phyloP scores from a whole-genome alignment of 805 yeast species.

The Kregervanrija pseudodelftensis region DNA sequence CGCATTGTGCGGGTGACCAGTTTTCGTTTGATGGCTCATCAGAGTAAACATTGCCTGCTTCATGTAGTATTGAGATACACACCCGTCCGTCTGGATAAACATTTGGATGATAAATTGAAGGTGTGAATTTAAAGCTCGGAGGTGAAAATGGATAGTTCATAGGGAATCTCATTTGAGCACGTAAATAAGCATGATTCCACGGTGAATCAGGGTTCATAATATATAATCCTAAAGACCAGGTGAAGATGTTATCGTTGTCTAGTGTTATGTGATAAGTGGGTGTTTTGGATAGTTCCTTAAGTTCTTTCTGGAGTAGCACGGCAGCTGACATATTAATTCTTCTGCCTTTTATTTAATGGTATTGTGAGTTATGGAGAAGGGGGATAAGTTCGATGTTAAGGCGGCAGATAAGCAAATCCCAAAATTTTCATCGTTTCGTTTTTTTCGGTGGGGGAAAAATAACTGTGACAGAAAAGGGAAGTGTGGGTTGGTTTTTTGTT shows the following conservation, averaged over 20 bases:
- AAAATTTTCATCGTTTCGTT: too few species aligned
- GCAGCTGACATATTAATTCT: constrained; percentile 18
- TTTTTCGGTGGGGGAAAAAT: too few species aligned
- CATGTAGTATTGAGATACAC: constrained; percentile 88
- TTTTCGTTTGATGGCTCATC: constrained; percentile 93
- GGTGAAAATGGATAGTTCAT: constrained; percentile 87
- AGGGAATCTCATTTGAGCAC: constrained; percentile 92
- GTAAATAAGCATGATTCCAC: constrained; percentile 91
- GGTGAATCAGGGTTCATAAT: constrained; percentile 83
- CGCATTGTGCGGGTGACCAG: constrained; percentile 92
- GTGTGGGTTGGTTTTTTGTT: too few species aligned
- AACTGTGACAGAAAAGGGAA: too few species aligned
- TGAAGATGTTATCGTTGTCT: constrained; percentile 49
- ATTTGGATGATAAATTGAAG: constrained; percentile 92
- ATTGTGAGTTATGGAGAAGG: too few species aligned
- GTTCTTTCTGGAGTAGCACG: constrained; percentile 29
- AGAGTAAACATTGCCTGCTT: constrained; percentile 81
- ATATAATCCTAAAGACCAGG: constrained; percentile 87
- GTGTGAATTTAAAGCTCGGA: constrained; percentile 86
- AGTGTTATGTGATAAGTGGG: constrained; percentile 31
- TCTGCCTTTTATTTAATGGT: too few species aligned
- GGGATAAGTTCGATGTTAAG: too few species aligned
- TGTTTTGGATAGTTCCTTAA: constrained; percentile 24
- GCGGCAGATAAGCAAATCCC: too few species aligned
- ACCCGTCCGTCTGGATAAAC: constrained; percentile 83